A percentile compares a stretch with the other conserved stretches of the same genome.
phyloP scores from a whole-genome alignment of 2,329 filamentous ascomycete genomes.

The Ceratocystis cacaofunesta region DNA sequence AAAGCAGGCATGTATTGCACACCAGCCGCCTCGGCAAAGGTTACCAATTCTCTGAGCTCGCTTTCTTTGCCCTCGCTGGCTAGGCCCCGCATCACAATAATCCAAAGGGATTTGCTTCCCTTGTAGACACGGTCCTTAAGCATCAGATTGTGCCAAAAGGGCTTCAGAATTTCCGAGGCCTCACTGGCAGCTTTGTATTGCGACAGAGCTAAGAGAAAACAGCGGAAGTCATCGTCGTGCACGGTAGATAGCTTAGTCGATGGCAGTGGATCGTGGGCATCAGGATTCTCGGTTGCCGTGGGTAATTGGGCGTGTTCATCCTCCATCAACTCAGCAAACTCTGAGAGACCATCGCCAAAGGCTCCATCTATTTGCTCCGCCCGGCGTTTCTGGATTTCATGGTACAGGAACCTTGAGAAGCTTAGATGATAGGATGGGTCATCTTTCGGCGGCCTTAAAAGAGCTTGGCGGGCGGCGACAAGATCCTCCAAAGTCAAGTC shows the following conservation, averaged over 20 bases:
- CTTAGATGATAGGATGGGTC: slow-evolving; percentile 32
- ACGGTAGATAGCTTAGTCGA: slow-evolving; percentile 1
- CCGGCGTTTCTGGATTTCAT: slow-evolving; percentile 19
- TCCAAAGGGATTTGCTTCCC: slow-evolving; percentile 28
- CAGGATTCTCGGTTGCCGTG: slow-evolving; percentile 17
- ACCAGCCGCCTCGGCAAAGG: slow-evolving; percentile 35
- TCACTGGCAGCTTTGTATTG: slow-evolving; percentile 40
- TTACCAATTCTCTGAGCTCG: slow-evolving; percentile 41
- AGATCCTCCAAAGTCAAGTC: slow-evolving; percentile 29
- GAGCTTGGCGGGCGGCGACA: slow-evolving; percentile 30
- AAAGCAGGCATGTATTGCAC: slow-evolving; percentile 31
- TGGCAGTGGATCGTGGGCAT: slow-evolving; percentile 10
- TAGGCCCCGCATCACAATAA: slow-evolving; percentile 44
- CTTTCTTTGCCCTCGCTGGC: slow-evolving; percentile 42
- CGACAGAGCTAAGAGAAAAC: slow-evolving; percentile 37
- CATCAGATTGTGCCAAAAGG: slow-evolving; percentile 15
- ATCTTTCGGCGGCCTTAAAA: slow-evolving; percentile 31
- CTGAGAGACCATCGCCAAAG: slow-evolving; percentile 18
- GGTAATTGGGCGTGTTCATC: slow-evolving; percentile 17
- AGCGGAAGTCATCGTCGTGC: slow-evolving; percentile 25
- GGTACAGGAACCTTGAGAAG: slow-evolving; percentile 33
- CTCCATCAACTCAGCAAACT: slow-evolving; percentile 16
- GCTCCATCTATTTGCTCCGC: slow-evolving; percentile 13
- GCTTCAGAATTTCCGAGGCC: slow-evolving; percentile 24
- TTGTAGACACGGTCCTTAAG: slow-evolving; percentile 14